Conservation (phyloP, 352 stramenopile species). For the Phytophthora capsici region DNA sequence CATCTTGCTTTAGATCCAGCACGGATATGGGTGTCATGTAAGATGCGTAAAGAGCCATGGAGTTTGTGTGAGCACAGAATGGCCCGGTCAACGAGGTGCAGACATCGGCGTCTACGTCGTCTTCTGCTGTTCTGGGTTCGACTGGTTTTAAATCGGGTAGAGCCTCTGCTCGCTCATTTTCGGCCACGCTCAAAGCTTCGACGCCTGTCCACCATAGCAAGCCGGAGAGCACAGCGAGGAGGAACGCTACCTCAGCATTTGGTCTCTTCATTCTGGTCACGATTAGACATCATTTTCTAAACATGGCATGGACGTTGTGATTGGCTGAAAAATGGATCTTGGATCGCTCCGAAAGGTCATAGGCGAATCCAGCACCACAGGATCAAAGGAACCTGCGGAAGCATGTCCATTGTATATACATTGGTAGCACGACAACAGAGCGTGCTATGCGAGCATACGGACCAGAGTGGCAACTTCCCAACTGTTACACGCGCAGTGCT, state of each 20-base stretch:
- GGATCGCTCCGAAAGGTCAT: conserved; percentile 31
- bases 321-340: conserved; percentile 35
- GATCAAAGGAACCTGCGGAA: not conserved
- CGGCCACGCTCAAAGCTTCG: not conserved
- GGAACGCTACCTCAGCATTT: not conserved
- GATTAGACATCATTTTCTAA: not conserved
- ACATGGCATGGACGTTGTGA: conserved; percentile 8
- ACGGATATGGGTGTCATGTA: conserved; percentile 72
- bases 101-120: conserved; percentile 26
- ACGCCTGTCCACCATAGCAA: conserved; percentile 9
- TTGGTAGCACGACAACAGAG: conserved; percentile 75
- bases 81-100: conserved; percentile 74
- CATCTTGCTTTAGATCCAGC: conserved; percentile 30
- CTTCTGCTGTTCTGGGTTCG: not conserved
- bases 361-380: conserved; percentile 2
- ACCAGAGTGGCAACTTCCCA: conserved; percentile 78
- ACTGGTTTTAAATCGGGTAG: not conserved
- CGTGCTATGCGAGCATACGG: conserved; percentile 82
- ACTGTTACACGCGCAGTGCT: conserved; percentile 78
- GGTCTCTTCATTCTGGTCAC: conserved; percentile 14
- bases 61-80: conserved; percentile 57
- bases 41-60: conserved; percentile 40
- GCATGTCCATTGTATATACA: conserved; percentile 83
- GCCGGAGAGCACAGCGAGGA: conserved; percentile 3
- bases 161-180: not conserved